Evolutionary conservation across 495 filamentous ascomycete species (phyloP), one percentile per base, ranked within the genome.

Genomic region (Cercophora sp.): DNA sequence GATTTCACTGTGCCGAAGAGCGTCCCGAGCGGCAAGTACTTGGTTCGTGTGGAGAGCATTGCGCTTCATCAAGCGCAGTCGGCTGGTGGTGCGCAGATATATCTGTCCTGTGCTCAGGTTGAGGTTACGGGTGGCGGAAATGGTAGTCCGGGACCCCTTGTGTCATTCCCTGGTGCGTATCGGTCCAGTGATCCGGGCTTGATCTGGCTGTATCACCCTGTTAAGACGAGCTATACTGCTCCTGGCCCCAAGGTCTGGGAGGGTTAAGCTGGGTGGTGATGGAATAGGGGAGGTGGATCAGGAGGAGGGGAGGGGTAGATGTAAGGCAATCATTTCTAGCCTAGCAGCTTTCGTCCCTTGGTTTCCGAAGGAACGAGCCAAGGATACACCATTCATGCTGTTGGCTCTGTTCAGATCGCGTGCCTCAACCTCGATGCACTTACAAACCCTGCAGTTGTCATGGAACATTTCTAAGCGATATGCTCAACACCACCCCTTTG

Each of bases 21-120:
- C 44, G 58, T 79, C 34, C 68, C 69, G 16, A 63, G 67, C 2
- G 68, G 70, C 18, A 66, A 77, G 42, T 75, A 80, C 51, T 64
- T 79, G 6, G 66, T 79, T 36, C 71, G 76, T 1, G 73, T 74
- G 24, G 76, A 79, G 60, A 52, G 76, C 8, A 75, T 77, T 36
- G 74, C 76, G 5, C 68, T 79, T 11, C 74, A 77, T 56, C 57
- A 57, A 4, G 74, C 76, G 2, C 54, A 66, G 20, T 52, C 32
- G 9, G 43, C 46, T 5, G 69, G 68, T 2, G 74, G 74, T 25
- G 77, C 77, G 0, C 75, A 80, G 55, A 71, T 79, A 43, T 77
- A 77, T 49, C 65, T 70, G 26, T 58, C 58, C 34, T 71, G 68
- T 51, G 66, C 63, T 1, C 66, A 68, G 18, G 73, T 79, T 31